Conservation (phyloP, 2,329 filamentous ascomycete species). For the Bisporella sp. region DNA sequence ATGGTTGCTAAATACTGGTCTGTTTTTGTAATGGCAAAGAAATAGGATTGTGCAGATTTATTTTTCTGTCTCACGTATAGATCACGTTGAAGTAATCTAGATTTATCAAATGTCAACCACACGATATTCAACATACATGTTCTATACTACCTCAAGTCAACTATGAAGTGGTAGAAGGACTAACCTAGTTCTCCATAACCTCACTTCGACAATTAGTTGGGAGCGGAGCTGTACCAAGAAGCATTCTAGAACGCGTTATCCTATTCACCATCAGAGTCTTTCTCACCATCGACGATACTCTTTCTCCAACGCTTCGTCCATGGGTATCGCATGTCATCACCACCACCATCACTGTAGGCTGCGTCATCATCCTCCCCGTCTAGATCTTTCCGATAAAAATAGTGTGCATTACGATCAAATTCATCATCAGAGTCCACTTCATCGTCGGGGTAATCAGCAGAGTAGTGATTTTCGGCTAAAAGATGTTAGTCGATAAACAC, state of each 20-base stretch:
- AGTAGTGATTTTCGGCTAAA: constrained; percentile 71
- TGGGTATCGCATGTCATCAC: constrained; percentile 18
- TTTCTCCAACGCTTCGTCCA: constrained; percentile 17
- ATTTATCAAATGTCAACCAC: no score
- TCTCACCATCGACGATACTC: constrained; percentile 1
- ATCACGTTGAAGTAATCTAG: no score
- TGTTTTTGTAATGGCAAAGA: no score
- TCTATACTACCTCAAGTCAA: no score
- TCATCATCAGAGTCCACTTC: constrained; percentile 69
- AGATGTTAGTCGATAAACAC: constrained; percentile 8
- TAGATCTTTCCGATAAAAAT: constrained; percentile 34
- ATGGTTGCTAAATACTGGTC: no score
- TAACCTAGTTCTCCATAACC: no score
- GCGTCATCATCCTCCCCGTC: constrained; percentile 19
- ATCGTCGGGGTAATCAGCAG: constrained; percentile 74
- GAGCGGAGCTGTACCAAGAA: no score
- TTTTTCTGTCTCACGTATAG: no score
- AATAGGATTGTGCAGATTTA: no score
- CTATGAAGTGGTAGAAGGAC: no score
- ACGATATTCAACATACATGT: no score
- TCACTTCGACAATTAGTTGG: no score
- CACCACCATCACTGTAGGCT: constrained; percentile 20
- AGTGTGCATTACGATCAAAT: constrained; percentile 48
- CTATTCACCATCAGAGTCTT: not conserved
- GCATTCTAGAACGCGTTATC: not conserved